These are phyloP conservation scores for Arthroderma sp. DNA, from an alignment of 2,329 filamentous ascomycete species.

Conservation along the genomic window DNA sequence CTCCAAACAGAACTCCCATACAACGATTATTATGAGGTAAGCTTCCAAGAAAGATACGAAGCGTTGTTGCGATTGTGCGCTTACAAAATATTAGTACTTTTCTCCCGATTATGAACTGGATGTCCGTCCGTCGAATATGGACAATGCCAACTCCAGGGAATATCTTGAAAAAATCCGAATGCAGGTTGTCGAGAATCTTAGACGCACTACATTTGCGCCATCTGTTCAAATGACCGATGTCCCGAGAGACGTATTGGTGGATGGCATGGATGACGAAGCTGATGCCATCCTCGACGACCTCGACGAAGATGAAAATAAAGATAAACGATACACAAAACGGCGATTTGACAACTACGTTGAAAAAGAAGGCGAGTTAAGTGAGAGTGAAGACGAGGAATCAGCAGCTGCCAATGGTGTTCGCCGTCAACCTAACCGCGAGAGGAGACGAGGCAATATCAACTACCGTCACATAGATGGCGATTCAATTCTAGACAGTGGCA, in stretches of 20 bases:
- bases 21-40: conserved; percentile 81
- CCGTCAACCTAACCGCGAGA: conserved; percentile 37
- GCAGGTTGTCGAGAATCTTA: conserved; percentile 55
- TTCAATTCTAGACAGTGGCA: conserved; percentile 42
- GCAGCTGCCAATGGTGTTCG: conserved; percentile 56
- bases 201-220: conserved; percentile 49
- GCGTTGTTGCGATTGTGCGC: not conserved
- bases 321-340: conserved; percentile 68
- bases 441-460: conserved; percentile 49
- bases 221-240: conserved; percentile 55
- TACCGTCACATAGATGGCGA: conserved; percentile 48
- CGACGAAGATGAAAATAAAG: conserved; percentile 77
- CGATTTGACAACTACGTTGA: conserved; percentile 68
- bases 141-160: conserved; percentile 56
- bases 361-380: conserved; percentile 69
- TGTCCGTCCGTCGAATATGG: conserved; percentile 59
- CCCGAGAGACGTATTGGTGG: conserved; percentile 43
- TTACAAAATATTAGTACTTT: conserved; percentile 42
- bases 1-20: conserved; percentile 78
- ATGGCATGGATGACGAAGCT: conserved; percentile 51
- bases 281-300: conserved; percentile 55
- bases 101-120: conserved; percentile 58
- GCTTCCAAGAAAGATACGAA: conserved; percentile 12
- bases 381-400: conserved; percentile 82
- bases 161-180: conserved; percentile 57